A percentile compares a stretch with the other conserved stretches of the same genome.
These are phyloP conservation scores for Phaeolepiota aurea DNA, from an alignment of 768 basidiomycete genomes.

Conservation along the genomic window DNA sequence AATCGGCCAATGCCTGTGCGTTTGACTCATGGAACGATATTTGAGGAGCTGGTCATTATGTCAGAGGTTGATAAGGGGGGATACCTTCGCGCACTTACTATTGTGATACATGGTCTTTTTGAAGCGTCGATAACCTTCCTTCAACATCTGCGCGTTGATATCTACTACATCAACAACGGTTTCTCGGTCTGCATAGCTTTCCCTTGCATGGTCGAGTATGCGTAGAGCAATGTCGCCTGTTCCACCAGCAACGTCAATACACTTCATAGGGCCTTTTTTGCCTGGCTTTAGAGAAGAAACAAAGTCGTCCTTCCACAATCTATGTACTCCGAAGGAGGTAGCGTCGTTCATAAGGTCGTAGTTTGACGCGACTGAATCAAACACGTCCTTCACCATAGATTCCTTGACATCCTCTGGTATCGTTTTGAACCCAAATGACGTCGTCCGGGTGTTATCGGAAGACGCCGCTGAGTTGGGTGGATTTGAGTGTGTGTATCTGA, in stretches of 20 bases:
- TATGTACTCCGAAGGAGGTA: constrained; percentile 93
- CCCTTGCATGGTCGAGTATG: constrained; percentile 84
- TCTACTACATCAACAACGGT: constrained; percentile 86
- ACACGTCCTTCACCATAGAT: constrained; percentile 83
- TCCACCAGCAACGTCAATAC: constrained; percentile 95
- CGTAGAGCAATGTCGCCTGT: constrained; percentile 96
- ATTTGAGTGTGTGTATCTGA: constrained; percentile 16
- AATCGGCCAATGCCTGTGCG: constrained; percentile 75
- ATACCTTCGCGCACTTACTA: constrained; percentile 42
- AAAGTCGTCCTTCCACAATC: constrained; percentile 94
- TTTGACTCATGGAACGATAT: constrained; percentile 90
- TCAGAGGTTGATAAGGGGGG: constrained; percentile 3
- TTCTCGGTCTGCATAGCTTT: constrained; percentile 85
- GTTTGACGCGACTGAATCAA: constrained; percentile 88
- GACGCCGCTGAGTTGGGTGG: constrained; percentile 5
- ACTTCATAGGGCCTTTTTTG: constrained; percentile 61
- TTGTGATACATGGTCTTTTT: constrained; percentile 98
- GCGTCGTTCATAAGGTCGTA: constrained; percentile 99
- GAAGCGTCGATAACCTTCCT: constrained; percentile 83
- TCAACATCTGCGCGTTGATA: constrained; percentile 93
- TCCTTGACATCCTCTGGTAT: constrained; percentile 87
- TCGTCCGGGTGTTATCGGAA: constrained; percentile 29
- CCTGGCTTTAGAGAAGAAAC: constrained; percentile 72
- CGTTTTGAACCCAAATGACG: constrained; percentile 91
- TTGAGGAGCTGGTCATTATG: constrained; percentile 61